phyloP scores from a whole-genome alignment of 192 early-diverging fungal genomes.

The Coemansia reversa region DNA sequence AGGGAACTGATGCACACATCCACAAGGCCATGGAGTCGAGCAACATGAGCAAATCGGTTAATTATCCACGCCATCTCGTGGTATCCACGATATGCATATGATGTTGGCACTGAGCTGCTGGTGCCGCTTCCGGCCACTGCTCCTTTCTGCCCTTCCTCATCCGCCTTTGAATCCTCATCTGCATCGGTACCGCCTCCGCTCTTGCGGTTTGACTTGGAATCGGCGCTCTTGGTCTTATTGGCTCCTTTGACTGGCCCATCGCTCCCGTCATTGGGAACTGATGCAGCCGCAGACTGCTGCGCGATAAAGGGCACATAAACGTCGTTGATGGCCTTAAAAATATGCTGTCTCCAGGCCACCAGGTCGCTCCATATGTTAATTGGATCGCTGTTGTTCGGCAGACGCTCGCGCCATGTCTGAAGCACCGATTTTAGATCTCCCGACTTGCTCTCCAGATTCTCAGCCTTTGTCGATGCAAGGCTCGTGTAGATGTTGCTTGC shows the following conservation, averaged over 20 bases:
- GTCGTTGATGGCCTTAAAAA: slow-evolving; percentile 95
- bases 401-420: slow-evolving; percentile 93
- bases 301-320: slow-evolving; percentile 86
- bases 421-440: slow-evolving; percentile 87
- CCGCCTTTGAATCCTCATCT: slow-evolving; percentile 16
- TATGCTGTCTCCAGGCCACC: slow-evolving; percentile 96
- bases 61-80: slow-evolving; percentile 99
- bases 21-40: slow-evolving; percentile 90
- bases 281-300: slow-evolving; percentile 21
- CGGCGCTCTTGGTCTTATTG: slow-evolving; percentile 53
- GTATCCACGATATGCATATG: slow-evolving; percentile 94
- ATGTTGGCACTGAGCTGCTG: slow-evolving; percentile 55
- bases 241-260: slow-evolving; percentile 16
- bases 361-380: slow-evolving; percentile 98
- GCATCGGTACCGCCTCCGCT: slow-evolving; percentile 15
- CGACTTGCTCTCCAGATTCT: slow-evolving; percentile 83
- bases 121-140: background rate
- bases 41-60: slow-evolving; percentile 97
- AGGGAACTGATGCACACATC: slow-evolving; percentile 92
- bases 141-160: slow-evolving; percentile 10
- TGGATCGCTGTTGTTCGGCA: slow-evolving; percentile 96
- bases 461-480: slow-evolving; percentile 70
- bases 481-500: slow-evolving; percentile 86
- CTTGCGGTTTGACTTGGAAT: slow-evolving; percentile 49
- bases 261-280: slow-evolving; percentile 12